Conservation (phyloP, 371 early-diverging fungal species). For the Mortierella sp. region DNA sequence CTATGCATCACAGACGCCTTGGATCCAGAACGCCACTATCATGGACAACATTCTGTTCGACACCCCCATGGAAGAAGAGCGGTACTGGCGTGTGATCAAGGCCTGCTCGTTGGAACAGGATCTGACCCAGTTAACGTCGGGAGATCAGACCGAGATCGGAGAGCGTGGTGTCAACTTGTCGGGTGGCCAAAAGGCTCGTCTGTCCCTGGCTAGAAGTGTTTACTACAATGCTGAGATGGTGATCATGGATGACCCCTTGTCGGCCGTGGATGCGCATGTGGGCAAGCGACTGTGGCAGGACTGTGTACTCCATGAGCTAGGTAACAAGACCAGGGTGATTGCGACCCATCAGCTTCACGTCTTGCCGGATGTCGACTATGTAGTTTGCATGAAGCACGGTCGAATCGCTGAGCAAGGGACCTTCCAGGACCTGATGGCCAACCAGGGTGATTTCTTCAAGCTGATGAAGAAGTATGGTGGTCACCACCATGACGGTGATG, state of each 20-base stretch:
- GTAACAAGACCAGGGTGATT: constrained; percentile 61
- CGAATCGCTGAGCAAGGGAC: constrained; percentile 68
- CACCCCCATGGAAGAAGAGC: constrained; percentile 70
- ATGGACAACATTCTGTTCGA: constrained; percentile 91
- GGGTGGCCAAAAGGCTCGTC: constrained; percentile 63
- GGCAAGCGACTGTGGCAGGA: constrained; percentile 64
- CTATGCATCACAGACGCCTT: constrained; percentile 84
- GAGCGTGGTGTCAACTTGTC: constrained; percentile 68
- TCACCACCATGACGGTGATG: constrained; percentile 18
- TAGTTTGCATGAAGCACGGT: constrained; percentile 74
- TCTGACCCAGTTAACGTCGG: constrained; percentile 79
- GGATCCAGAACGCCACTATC: constrained; percentile 85
- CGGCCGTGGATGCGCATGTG: constrained; percentile 82
- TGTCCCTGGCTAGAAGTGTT: constrained; percentile 61
- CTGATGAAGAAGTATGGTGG: constrained; percentile 69
- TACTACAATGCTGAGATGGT: constrained; percentile 71
- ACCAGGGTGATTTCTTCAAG: constrained; percentile 61
- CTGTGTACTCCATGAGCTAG: constrained; percentile 57
- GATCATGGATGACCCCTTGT: constrained; percentile 84
- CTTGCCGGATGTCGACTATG: constrained; percentile 63
- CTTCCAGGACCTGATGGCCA: constrained; percentile 62
- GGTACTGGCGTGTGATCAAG: constrained; percentile 77
- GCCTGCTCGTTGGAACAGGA: constrained; percentile 82
- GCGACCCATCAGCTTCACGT: constrained; percentile 65
- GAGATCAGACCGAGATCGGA: constrained; percentile 90